A percentile compares a stretch with the other conserved stretches of the same genome.
These are phyloP conservation scores for Corymbia calophylla DNA, from an alignment of 441 rosid species.

Conservation along the genomic window DNA sequence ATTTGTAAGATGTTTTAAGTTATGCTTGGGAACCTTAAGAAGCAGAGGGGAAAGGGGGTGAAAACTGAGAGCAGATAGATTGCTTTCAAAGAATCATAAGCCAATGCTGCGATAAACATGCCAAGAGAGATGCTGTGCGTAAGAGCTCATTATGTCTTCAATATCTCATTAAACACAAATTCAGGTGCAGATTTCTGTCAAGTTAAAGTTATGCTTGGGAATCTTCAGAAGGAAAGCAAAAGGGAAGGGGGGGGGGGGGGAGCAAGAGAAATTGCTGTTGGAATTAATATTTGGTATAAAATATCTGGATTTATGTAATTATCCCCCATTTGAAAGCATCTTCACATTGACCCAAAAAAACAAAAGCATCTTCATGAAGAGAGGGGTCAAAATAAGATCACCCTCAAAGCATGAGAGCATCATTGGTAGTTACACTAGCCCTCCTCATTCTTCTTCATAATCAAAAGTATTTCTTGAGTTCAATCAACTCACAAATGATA, in stretches of 20 bases:
- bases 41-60: neutral
- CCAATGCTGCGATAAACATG: neutral
- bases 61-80: neutral
- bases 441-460: neutral
- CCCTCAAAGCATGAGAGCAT: neutral
- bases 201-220: neutral
- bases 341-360: neutral
- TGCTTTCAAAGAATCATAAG: neutral
- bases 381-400: neutral
- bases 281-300: neutral
- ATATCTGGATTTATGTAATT: neutral
- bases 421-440: neutral
- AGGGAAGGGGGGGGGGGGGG: no score
- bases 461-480: neutral
- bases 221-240: neutral
- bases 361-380: neutral
- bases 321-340: neutral
- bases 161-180: neutral
- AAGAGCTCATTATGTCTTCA: neutral
- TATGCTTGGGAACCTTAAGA: neutral
- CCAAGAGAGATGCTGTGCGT: neutral
- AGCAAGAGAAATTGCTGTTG: neutral
- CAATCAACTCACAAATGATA: neutral
- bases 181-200: neutral
- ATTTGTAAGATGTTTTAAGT: neutral